Evolutionary conservation across 1,284 basidiomycete species (phyloP), one percentile per base, ranked within the genome.

Genomic region (Gomphus sp.): DNA sequence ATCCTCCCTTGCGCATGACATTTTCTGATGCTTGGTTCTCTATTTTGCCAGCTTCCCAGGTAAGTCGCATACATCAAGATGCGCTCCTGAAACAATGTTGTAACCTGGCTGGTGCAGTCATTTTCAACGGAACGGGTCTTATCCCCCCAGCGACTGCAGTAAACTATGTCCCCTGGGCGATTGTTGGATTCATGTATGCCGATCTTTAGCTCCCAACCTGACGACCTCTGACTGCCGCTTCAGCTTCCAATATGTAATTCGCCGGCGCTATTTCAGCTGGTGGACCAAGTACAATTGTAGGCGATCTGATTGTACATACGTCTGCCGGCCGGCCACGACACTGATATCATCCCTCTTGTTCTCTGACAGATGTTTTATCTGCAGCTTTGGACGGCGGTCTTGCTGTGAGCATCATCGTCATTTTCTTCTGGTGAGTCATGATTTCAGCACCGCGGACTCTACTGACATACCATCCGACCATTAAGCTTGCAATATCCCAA

Each of bases 91-190:
- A 22, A 14, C 14, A 7, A 11, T n/a, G 12, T 9, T 34, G 16
- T 50, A 31, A 31, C 33, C 14, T 11, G 25, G 75, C 72, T 64
- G 66, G 77, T 18, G 75, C 78, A 2, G 75, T 83, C 54, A 66
- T 80, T 22, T 71, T 84, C 60, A 73, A 72, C 49, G 77, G 76
- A 11, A 71, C 73, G 0, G 66, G 67, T 8, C 69, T 69, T 52
- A 73, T 80, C 18, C 81, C 82, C 1, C 78, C 79, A 0, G 78
- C 77, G 11, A 75, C 72, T 0, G 80, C 80, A 4, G 72, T 82
- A 68, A 81, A 82, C 67, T 79, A 77, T 55, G 69, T 80, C 1
- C 69, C 71, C 1, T 80, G 74, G 71, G 70, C 80, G 50, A 62
- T 74, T 16, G 70, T 75, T 22, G 77, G 76, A 1, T 80, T 79